Percentiles rank a stretch among this genome's conserved stretches.
These are phyloP conservation scores for Fagopyrum tataricum DNA, from an alignment of 148 eudicot genomes.

Conservation along the genomic window DNA sequence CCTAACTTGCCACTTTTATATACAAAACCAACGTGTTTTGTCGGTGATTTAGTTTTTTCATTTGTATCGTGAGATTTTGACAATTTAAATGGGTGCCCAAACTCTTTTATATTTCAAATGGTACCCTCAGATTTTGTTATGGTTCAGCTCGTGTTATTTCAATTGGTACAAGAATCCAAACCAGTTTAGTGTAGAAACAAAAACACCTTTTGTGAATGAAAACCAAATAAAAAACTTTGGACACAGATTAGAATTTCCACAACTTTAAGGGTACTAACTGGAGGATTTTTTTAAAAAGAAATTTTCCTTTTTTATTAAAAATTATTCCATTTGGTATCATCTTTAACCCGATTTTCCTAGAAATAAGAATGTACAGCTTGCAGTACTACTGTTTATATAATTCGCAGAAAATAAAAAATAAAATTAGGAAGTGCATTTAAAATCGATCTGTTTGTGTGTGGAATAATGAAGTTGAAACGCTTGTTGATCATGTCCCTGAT, in stretches of 20 bases:
- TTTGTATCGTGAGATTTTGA: no score
- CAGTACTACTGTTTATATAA: neutral
- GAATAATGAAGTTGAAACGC: neutral
- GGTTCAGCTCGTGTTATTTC: no score
- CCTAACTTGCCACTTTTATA: neutral
- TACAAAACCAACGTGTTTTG: neutral
- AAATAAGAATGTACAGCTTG: neutral
- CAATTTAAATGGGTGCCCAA: no score
- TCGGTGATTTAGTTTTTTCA: neutral
- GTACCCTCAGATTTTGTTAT: no score
- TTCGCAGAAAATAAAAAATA: neutral
- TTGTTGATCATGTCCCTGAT: neutral
- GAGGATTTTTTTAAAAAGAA: no score
- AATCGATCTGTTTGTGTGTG: neutral
- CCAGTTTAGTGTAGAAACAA: no score
- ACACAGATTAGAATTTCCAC: no score
- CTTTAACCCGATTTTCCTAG: neutral
- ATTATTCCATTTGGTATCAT: neutral
- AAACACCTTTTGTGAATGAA: no score
- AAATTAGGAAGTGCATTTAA: neutral
- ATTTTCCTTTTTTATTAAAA: neutral
- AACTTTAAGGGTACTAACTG: no score
- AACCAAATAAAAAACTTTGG: no score
- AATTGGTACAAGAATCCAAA: no score
- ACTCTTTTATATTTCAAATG: no score